Percentiles rank a stretch among this genome's conserved stretches.
Evolutionary conservation across 106 monocot species (phyloP).

Genomic region (Triglochin maritima): DNA sequence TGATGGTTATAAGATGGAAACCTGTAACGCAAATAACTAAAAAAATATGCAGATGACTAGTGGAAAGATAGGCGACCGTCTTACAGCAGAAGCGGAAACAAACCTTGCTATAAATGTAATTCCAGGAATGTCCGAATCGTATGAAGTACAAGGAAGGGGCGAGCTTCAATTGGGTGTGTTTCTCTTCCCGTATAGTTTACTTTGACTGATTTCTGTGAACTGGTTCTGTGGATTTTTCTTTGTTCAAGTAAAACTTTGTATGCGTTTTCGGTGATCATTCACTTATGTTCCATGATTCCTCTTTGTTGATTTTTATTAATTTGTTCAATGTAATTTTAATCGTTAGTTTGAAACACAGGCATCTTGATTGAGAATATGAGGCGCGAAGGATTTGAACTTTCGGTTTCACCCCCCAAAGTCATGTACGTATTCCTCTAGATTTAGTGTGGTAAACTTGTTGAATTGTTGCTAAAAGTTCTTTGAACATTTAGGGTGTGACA

Average conservation of each 20-base stretch:
- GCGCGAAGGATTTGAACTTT: slow-evolving; percentile 97
- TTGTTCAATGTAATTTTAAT: background rate
- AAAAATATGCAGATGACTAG: slow-evolving; percentile 68
- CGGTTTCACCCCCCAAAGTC: slow-evolving; percentile 94
- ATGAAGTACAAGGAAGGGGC: slow-evolving; percentile 99
- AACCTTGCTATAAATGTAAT: slow-evolving; percentile 98
- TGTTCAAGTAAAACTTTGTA: background rate
- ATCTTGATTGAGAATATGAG: slow-evolving; percentile 99
- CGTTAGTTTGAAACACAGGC: slow-evolving; percentile 28
- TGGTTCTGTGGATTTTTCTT: background rate
- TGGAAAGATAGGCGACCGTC: slow-evolving; percentile 89
- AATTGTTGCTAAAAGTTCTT: background rate
- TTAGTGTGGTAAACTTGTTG: background rate
- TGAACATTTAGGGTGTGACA: no score
- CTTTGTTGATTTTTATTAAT: slow-evolving; percentile 3
- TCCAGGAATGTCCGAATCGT: slow-evolving; percentile 91
- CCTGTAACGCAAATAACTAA: background rate
- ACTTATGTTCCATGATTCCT: background rate
- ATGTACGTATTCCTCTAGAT: slow-evolving; percentile 47
- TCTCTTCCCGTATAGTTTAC: background rate
- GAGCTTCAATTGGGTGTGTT: slow-evolving; percentile 88
- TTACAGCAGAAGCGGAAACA: slow-evolving; percentile 90
- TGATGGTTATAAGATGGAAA: no score
- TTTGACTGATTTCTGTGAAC: background rate
- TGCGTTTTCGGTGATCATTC: background rate